Base-by-base conservation (phyloP, 305 asterid species). In the Andrographis paniculata region DNA sequence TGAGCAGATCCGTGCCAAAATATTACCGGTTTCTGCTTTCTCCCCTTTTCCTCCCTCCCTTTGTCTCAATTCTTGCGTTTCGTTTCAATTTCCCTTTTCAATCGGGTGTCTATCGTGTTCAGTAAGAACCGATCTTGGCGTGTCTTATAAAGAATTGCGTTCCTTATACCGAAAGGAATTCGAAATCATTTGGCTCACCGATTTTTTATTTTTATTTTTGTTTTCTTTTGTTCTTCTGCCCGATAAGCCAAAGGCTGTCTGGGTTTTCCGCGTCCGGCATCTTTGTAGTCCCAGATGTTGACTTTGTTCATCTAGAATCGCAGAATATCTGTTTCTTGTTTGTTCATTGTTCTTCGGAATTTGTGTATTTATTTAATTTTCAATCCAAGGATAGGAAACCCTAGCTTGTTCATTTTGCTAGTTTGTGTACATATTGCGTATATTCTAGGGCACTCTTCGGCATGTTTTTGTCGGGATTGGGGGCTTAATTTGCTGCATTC, bases 201-300 rank as follows among this genome's bases (percentile, higher is more conserved):
- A 14, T 6, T 45, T 49, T 42, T 59, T 15, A 17, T 21, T 33
- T 44, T 23, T 39, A 31, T 43, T n/a, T n/a, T n/a, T n/a, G n/a
- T n/a, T n/a, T n/a, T n/a, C n/a, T n/a, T n/a, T n/a, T n/a, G n/a
- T n/a, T n/a, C n/a, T n/a, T n/a, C n/a, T n/a, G n/a, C n/a, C n/a
- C n/a, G n/a, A 42, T 31, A 41, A 45, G 48, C 30, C 37, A 37
- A 18, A 42, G 38, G 40, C 18, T 7, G 38, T 33, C 63, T 54
- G 56, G 52, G 43, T 38, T 58, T 62, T 56, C 28, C 16, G 31
- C 37, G 45, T 45, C 58, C 54, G 17, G 36, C 65, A 17, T 22
- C 53, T 40, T 9, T 42, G 9, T 44, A 22, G 35, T 42, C 50
- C 45, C 31, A 52, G 60, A 56, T 56, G 56, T 57, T 66, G 58